These are phyloP conservation scores for Apostasia shenzhenica DNA, from an alignment of 106 monocot genomes.

Conservation along the genomic window DNA sequence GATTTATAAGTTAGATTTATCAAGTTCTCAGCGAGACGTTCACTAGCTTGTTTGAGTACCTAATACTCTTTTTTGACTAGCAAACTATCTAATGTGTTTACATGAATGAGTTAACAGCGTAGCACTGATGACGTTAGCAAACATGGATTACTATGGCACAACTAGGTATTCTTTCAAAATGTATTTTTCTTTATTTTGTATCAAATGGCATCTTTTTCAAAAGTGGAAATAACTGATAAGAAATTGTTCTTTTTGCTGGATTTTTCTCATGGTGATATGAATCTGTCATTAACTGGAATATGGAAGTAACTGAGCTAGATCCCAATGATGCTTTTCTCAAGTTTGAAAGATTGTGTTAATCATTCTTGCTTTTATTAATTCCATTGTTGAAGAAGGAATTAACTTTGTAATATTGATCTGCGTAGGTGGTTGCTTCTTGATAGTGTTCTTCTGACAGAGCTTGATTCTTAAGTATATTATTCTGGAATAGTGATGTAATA, in stretches of 20 bases:
- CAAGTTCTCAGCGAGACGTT: neutral
- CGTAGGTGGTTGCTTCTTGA: neutral
- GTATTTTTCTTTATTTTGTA: neutral
- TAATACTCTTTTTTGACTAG: neutral
- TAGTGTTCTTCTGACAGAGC: neutral
- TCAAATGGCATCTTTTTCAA: neutral
- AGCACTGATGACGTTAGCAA: constrained; percentile 59
- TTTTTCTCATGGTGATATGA: no score
- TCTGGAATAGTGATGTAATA: no score
- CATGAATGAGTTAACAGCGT: constrained; percentile 31
- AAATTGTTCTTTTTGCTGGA: no score
- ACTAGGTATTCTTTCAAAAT: constrained; percentile 40
- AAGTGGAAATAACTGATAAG: no score
- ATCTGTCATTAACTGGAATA: no score
- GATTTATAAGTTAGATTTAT: no score
- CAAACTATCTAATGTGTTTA: constrained; percentile 5
- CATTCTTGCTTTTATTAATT: neutral
- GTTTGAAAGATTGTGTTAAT: neutral
- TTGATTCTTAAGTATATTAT: neutral
- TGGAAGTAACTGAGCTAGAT: no score
- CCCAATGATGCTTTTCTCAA: no score
- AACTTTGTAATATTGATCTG: no score
- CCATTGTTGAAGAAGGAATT: neutral
- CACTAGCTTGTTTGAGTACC: no score
- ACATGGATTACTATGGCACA: constrained; percentile 75